Base-by-base conservation (phyloP, 805 yeast genomes). In the Yarrowia bubula region DNA sequence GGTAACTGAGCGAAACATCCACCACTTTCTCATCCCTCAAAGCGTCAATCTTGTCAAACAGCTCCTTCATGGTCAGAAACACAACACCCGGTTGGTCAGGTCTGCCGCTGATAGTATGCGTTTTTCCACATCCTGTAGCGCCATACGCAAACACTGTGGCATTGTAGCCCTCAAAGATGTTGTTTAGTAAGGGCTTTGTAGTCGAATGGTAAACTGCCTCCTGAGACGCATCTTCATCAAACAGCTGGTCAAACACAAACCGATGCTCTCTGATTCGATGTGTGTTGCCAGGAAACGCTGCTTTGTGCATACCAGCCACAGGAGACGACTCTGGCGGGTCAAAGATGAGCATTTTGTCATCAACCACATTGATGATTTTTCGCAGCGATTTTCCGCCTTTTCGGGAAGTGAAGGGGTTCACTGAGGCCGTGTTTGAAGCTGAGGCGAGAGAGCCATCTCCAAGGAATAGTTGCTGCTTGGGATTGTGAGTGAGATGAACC, bases 61-160 rank as follows among this genome's bases (percentile, higher is more conserved):
- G 77, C 66, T 90, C 96, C 67, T 84, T 79, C 87, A 90, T 86
- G 0, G 97, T 87, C 46, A 87, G 76, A 70, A 86, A 89, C 0
- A 91, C 88, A 13, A 92, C 83, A 0, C 97, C 97, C 0, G 96
- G 97, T 31, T 82, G 76, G 1, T 83, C 83, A 0, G 85, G 81
- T 0, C 86, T 82, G 0, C 97, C 97, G 73, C 88, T 83, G 37
- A 92, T 89, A 0, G 98, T 92, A 73, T 88, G 91, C 0, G 98
- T 92, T 73, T 92, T 92, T n/a, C 98, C 98, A 75, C 98, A 92
- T 0, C 98, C 98, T 0, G 98, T 92, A 33, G 98, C 79, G 1
- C 98, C 98, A 74, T 92, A 92, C 0, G 98, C 98, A 78, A 92
- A 92, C 0, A 92, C 90, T 0, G 97, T 91, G 6, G 96, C 87